Evolutionary conservation across 305 asterid genomes (phyloP).

Genomic region (Rubia occidens): DNA sequence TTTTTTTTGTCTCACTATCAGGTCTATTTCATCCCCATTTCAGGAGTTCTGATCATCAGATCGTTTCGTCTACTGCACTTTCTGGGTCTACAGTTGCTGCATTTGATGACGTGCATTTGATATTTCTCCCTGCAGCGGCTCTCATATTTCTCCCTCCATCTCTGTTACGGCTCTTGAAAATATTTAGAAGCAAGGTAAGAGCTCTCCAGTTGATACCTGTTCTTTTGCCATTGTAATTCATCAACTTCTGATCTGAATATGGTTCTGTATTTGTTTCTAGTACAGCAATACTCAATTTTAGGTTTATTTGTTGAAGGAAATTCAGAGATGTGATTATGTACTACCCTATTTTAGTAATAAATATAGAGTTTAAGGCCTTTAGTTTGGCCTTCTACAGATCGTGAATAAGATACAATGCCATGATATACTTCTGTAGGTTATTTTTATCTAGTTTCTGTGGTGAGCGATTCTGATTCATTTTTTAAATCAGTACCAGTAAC

Average conservation of each 20-base stretch:
- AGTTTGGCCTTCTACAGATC: not conserved
- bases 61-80: constrained; percentile 59
- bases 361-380: not conserved
- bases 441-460: not conserved
- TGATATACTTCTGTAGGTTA: not conserved
- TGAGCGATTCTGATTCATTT: not conserved
- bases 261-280: not conserved
- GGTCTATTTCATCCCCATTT: constrained; percentile 14
- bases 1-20: too few relatives aligned
- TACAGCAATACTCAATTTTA: not conserved
- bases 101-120: too few relatives aligned
- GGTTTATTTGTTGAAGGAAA: not conserved
- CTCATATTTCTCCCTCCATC: too few relatives aligned
- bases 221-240: not conserved
- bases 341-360: not conserved
- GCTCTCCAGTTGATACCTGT: not conserved
- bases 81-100: constrained; percentile 62
- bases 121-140: too few relatives aligned
- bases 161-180: too few relatives aligned
- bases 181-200: too few relatives aligned
- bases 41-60: constrained; percentile 52
- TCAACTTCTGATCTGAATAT: not conserved
- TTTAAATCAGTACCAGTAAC: not conserved
- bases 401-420: not conserved
- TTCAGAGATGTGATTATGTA: not conserved